Percentiles rank a stretch among this genome's conserved stretches.
Evolutionary conservation across 768 basidiomycete species (phyloP).

Genomic region (Saitozyma podzolica): DNA sequence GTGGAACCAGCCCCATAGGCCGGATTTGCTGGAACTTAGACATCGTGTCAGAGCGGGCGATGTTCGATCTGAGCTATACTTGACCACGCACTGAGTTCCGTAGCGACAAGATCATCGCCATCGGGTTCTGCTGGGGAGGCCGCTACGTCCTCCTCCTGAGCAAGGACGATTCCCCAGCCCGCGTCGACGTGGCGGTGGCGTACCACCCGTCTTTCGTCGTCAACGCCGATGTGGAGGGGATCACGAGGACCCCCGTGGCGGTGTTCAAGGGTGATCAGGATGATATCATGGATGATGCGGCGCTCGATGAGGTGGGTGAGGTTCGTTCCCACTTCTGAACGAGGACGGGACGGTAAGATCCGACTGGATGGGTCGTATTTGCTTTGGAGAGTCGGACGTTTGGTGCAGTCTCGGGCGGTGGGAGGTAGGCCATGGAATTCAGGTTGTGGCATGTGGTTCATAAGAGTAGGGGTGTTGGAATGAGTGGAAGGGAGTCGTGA

Average conservation of each 20-base stretch:
- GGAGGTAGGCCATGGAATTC: no score
- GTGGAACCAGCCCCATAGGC: no score
- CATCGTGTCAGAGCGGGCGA: no score
- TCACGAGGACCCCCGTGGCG: conserved; percentile 39
- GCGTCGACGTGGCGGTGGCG: conserved; percentile 42
- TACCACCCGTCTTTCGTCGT: conserved; percentile 54
- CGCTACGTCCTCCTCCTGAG: conserved; percentile 38
- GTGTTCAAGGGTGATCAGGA: conserved; percentile 47
- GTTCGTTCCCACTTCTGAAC: background rate
- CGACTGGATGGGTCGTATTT: no score
- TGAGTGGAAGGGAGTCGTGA: no score
- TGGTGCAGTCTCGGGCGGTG: no score
- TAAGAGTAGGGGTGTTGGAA: no score
- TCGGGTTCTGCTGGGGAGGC: conserved; percentile 55
- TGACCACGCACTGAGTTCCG: conserved; percentile 1
- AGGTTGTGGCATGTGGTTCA: no score
- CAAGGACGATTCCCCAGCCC: conserved; percentile 28
- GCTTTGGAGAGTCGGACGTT: no score
- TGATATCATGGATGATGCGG: conserved; percentile 35
- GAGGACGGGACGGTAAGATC: no score
- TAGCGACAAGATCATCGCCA: conserved; percentile 48
- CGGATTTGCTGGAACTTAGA: no score
- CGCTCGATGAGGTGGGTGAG: conserved; percentile 24
- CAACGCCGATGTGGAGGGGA: conserved; percentile 42
- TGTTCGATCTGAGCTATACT: no score